phyloP scores from a whole-genome alignment of 306 rosid species.

The Ceratonia siliqua region DNA sequence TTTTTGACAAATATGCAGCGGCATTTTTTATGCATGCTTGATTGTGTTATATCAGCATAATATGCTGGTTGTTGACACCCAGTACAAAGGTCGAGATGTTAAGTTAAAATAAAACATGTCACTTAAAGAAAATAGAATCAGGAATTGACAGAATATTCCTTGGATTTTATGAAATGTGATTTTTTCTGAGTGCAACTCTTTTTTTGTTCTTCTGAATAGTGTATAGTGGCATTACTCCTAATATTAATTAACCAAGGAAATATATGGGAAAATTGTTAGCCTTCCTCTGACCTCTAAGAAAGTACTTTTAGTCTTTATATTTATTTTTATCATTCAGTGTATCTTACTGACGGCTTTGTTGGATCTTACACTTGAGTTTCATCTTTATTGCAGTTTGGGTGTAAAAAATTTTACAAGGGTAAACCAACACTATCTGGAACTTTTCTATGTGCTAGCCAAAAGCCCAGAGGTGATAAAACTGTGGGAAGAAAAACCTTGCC shows the following conservation, averaged over 20 bases:
- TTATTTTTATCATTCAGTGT: constrained; percentile 3
- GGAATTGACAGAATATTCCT: background rate
- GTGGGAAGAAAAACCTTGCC: constrained; percentile 42
- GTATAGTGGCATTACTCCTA: background rate
- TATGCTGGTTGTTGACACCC: constrained; percentile 3
- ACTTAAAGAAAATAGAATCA: background rate
- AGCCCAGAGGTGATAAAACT: constrained; percentile 40
- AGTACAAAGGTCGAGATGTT: background rate
- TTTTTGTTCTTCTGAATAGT: background rate
- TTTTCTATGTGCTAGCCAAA: constrained; percentile 47
- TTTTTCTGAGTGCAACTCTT: background rate
- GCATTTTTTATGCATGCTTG: background rate
- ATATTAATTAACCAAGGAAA: background rate
- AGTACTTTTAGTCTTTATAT: background rate
- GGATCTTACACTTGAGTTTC: constrained; percentile 32
- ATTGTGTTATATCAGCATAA: background rate
- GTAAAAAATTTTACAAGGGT: constrained; percentile 40
- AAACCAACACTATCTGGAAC: constrained; percentile 33
- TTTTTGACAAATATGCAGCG: background rate
- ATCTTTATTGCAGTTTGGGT: constrained; percentile 53
- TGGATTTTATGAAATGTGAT: background rate
- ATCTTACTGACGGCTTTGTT: constrained; percentile 22
- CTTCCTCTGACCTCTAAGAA: background rate
- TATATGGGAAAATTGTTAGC: background rate
- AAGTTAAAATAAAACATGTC: background rate